A percentile compares a stretch with the other conserved stretches of the same genome.
These are phyloP conservation scores for Phellopilus nigrolimitatus DNA, from an alignment of 1,284 basidiomycete species.

Conservation along the genomic window DNA sequence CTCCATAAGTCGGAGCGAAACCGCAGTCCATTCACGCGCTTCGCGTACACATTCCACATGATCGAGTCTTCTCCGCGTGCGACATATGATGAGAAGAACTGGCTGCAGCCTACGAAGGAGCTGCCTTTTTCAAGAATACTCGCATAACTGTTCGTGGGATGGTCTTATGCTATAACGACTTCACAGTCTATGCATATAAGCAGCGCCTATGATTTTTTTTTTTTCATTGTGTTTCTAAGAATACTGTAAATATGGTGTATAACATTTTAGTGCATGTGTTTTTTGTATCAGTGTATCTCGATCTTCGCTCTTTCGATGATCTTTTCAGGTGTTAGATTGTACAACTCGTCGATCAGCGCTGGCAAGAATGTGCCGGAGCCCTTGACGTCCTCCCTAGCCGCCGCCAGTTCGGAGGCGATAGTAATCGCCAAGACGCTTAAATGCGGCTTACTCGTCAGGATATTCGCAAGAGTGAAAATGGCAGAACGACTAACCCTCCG, in stretches of 20 bases:
- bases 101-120: conserved; percentile 79
- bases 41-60: conserved; percentile 95
- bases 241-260: too few species aligned
- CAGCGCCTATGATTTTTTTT: too few species aligned
- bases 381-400: conserved; percentile 58
- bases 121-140: conserved; percentile 82
- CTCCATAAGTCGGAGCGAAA: conserved; percentile 87
- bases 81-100: conserved; percentile 74
- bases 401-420: conserved; percentile 81
- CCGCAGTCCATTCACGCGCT: conserved; percentile 66
- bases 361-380: conserved; percentile 88
- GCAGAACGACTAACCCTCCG: conserved; percentile 54
- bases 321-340: conserved; percentile 53
- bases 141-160: too few species aligned
- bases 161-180: too few species aligned
- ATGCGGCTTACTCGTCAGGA: conserved; percentile 14
- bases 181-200: too few species aligned
- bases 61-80: conserved; percentile 66
- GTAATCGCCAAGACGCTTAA: conserved; percentile 75
- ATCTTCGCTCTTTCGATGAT: conserved; percentile 49
- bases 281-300: conserved; percentile 31
- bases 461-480: neutral
- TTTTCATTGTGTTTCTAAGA: too few species aligned
- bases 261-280: too few species aligned
- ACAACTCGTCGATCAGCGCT: conserved; percentile 82